Conservation (phyloP, 2,329 filamentous ascomycete species). For the Apiospora kogelbergensis region DNA sequence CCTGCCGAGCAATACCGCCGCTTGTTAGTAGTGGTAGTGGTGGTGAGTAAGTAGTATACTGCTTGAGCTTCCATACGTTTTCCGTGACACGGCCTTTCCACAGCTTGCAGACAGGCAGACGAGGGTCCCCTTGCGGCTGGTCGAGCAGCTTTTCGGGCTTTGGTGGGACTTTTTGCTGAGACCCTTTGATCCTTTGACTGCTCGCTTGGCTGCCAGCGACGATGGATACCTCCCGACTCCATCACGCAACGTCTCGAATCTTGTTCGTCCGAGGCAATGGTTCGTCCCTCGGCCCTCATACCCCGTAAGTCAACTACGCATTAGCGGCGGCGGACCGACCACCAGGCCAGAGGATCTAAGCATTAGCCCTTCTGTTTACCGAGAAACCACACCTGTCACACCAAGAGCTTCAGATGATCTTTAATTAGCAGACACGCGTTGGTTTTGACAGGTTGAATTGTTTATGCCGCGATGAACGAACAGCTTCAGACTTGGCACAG, state of each 20-base stretch:
- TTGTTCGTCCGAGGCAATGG: slow-evolving; percentile 4
- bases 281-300: not conserved
- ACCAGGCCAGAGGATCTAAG: slow-evolving; percentile 1
- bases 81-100: not conserved
- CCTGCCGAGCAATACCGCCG: not conserved
- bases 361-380: slow-evolving; percentile 1
- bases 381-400: slow-evolving; percentile 8
- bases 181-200: not conserved
- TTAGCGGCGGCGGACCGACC: slow-evolving; percentile 2
- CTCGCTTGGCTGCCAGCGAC: not conserved
- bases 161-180: not conserved
- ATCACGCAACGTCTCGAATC: slow-evolving; percentile 3
- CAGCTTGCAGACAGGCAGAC: no score
- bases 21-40: not conserved
- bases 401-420: slow-evolving; percentile 5
- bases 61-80: not conserved
- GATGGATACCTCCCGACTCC: not conserved
- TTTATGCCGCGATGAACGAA: slow-evolving; percentile 3
- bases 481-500: not conserved
- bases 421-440: slow-evolving; percentile 2
- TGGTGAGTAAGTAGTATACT: not conserved
- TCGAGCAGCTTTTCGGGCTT: not conserved
- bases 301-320: not conserved
- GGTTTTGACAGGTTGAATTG: not conserved
- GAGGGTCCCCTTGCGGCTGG: not conserved